phyloP scores from a whole-genome alignment of 768 basidiomycete species.

The Mycena latifolia region DNA sequence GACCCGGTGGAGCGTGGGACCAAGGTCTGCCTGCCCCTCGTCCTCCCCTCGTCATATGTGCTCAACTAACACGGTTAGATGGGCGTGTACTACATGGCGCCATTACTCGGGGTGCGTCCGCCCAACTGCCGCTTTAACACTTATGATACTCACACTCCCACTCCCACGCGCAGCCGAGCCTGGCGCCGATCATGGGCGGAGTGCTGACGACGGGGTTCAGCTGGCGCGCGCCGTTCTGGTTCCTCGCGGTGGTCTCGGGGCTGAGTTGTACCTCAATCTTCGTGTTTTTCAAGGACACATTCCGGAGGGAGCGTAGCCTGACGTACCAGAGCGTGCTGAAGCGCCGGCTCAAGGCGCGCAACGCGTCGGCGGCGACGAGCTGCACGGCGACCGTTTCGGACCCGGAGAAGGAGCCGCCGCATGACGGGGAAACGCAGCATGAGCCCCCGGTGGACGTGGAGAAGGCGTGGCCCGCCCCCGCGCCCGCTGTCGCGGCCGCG shows the following conservation, averaged over 20 bases:
- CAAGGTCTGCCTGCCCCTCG: constrained; percentile 49
- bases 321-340: constrained; percentile 79
- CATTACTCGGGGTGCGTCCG: constrained; percentile 71
- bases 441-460: too few relatives aligned
- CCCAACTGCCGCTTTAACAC: not conserved
- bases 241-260: constrained; percentile 75
- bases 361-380: constrained; percentile 11
- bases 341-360: constrained; percentile 48
- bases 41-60: not conserved
- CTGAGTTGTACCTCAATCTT: constrained; percentile 67
- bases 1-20: constrained; percentile 81
- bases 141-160: not conserved
- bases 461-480: constrained; percentile 5
- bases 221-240: constrained; percentile 91
- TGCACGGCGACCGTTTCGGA: constrained; percentile 15
- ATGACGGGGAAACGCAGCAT: constrained; percentile 43
- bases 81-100: constrained; percentile 86
- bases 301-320: constrained; percentile 84
- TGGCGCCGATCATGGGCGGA: constrained; percentile 82
- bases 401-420: not conserved
- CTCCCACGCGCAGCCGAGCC: constrained; percentile 40
- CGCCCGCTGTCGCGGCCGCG: constrained; percentile 32
- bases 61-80: constrained; percentile 58
- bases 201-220: constrained; percentile 71
- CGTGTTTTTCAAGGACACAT: constrained; percentile 84